A percentile compares a stretch with the other conserved stretches of the same genome.
Conservation (phyloP, 2,329 filamentous ascomycete species). For the Talaromyces islandicus region DNA sequence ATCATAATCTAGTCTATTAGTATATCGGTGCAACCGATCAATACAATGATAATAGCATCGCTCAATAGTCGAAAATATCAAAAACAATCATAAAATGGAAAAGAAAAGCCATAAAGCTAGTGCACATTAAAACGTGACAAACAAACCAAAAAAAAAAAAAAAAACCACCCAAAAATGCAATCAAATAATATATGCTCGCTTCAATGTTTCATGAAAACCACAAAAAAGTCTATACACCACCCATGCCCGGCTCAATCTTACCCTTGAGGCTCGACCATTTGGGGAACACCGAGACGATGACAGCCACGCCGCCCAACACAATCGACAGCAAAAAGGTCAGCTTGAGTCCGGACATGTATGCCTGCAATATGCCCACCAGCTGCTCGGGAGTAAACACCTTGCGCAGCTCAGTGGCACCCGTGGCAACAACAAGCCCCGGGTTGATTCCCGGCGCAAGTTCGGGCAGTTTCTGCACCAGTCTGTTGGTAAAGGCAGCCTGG, state of each 20-base stretch:
- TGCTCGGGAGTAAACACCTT: conserved; percentile 19
- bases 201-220: neutral
- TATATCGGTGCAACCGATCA: neutral
- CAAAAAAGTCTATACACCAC: neutral
- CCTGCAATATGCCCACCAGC: conserved; percentile 20
- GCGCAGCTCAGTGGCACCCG: conserved; percentile 27
- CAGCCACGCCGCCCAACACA: conserved; percentile 9
- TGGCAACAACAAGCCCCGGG: conserved; percentile 18
- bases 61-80: neutral
- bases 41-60: neutral
- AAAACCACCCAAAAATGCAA: neutral
- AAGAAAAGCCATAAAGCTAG: neutral
- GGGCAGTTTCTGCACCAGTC: conserved; percentile 19
- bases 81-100: neutral
- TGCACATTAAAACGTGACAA: too few relatives aligned
- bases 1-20: neutral
- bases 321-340: conserved; percentile 13
- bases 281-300: conserved; percentile 11
- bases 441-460: conserved; percentile 19
- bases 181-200: neutral
- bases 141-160: neutral
- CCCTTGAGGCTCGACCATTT: conserved; percentile 13
- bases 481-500: conserved; percentile 29
- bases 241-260: conserved; percentile 9
- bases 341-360: conserved; percentile 28